Percentiles rank a stretch among this genome's conserved stretches.
Conservation (phyloP, 108 stramenopile species). For the Fragilaria radians region DNA sequence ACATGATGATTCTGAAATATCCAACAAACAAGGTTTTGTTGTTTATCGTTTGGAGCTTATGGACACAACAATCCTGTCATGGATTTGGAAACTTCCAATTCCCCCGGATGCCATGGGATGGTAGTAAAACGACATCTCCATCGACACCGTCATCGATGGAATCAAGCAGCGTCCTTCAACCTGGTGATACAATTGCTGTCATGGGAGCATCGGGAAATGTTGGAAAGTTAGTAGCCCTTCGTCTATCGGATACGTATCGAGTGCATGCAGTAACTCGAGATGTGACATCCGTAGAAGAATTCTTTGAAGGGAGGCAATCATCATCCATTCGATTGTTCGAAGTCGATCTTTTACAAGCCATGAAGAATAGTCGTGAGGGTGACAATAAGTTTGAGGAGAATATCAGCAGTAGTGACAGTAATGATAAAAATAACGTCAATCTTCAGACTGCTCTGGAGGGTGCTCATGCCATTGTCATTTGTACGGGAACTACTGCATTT, state of each 20-base stretch:
- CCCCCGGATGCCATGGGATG: not conserved
- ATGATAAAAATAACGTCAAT: not conserved
- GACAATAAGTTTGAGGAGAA: not conserved
- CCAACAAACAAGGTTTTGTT: not conserved
- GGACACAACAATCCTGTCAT: not conserved
- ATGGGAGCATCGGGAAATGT: conserved; percentile 42
- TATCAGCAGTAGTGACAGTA: conserved; percentile 7
- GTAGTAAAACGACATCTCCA: not conserved
- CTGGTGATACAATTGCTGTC: conserved; percentile 46
- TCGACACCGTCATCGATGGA: not conserved
- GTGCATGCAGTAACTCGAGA: conserved; percentile 38
- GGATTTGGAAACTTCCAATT: not conserved
- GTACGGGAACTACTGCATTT: conserved; percentile 60
- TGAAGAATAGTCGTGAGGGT: not conserved
- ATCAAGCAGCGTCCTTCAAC: conserved; percentile 6
- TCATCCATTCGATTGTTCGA: conserved; percentile 27
- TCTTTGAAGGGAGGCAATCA: conserved; percentile 26
- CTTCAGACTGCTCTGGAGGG: conserved; percentile 19
- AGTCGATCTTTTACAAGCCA: conserved; percentile 34
- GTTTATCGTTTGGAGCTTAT: conserved; percentile 5
- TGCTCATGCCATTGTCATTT: conserved; percentile 50
- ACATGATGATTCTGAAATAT: no score
- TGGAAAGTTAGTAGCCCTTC: conserved; percentile 42
- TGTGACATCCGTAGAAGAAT: conserved; percentile 10
- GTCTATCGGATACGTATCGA: conserved; percentile 27